These are phyloP conservation scores for Fusarium sp. DNA, from an alignment of 2,329 filamentous ascomycete genomes.

Conservation along the genomic window DNA sequence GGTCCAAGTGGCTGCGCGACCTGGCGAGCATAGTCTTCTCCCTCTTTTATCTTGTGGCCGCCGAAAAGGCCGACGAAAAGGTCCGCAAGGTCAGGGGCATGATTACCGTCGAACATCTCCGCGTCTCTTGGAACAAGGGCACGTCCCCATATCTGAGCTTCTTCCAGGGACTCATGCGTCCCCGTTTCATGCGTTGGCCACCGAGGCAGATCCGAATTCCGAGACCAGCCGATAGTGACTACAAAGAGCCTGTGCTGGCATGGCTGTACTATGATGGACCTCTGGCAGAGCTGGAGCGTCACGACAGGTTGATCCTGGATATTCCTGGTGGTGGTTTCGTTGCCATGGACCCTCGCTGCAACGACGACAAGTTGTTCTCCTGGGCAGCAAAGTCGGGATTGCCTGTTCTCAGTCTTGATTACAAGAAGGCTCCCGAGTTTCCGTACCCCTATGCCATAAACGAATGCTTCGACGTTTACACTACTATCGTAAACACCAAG, in stretches of 20 bases:
- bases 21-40: slow-evolving; percentile 84
- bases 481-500: slow-evolving; percentile 49
- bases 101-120: slow-evolving; percentile 87
- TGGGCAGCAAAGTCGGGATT: slow-evolving; percentile 90
- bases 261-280: slow-evolving; percentile 97
- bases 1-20: slow-evolving; percentile 78
- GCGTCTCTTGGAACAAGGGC: slow-evolving; percentile 95
- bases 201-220: slow-evolving; percentile 86
- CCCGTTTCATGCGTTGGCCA: slow-evolving; percentile 79
- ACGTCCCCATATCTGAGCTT: slow-evolving; percentile 84
- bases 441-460: slow-evolving; percentile 59
- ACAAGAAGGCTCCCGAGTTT: slow-evolving; percentile 64
- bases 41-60: slow-evolving; percentile 88
- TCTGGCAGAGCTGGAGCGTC: slow-evolving; percentile 75
- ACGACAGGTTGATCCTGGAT: slow-evolving; percentile 82
- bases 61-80: slow-evolving; percentile 95
- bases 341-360: slow-evolving; percentile 92
- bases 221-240: slow-evolving; percentile 78
- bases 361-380: slow-evolving; percentile 90
- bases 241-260: slow-evolving; percentile 79
- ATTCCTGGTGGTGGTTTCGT: slow-evolving; percentile 95
- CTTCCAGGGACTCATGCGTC: slow-evolving; percentile 75
- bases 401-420: slow-evolving; percentile 91
- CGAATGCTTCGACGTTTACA: slow-evolving; percentile 59
- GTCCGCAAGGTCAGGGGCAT: slow-evolving; percentile 87